phyloP scores from a whole-genome alignment of 345 rosid species.

The Eucalyptus brandiana region DNA sequence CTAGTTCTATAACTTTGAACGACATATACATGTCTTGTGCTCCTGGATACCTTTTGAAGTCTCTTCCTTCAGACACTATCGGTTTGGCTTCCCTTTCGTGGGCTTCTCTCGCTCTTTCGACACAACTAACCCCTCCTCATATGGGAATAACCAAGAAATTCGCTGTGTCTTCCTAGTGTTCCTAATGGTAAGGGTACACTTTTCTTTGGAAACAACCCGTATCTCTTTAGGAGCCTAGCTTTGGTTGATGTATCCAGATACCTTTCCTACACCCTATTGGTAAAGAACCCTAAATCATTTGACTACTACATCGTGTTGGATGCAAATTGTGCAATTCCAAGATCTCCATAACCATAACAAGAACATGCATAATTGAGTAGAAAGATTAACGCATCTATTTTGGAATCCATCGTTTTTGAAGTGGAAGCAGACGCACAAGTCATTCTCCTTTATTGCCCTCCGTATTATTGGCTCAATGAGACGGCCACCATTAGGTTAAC shows the following conservation, averaged over 20 bases:
- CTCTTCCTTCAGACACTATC: not conserved
- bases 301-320: not conserved
- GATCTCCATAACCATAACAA: too few relatives aligned
- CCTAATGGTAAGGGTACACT: not conserved
- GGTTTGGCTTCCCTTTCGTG: not conserved
- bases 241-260: constrained; percentile 5
- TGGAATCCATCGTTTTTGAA: too few relatives aligned
- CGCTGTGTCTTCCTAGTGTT: not conserved
- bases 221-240: not conserved
- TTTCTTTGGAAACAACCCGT: constrained; percentile 18
- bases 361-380: too few relatives aligned
- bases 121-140: not conserved
- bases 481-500: too few relatives aligned
- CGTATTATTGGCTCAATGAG: too few relatives aligned
- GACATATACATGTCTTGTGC: constrained; percentile 4
- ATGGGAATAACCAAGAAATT: not conserved
- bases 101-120: not conserved
- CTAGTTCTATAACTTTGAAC: not conserved
- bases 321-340: too few relatives aligned
- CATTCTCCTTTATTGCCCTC: accelerated
- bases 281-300: not conserved
- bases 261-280: constrained; percentile 1
- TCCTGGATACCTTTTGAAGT: not conserved
- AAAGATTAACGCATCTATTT: accelerated
- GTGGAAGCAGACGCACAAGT: too few relatives aligned